Percentiles rank a stretch among this genome's conserved stretches.
Evolutionary conservation across 352 stramenopile genomes (phyloP).

Genomic region (Plasmopara muralis): DNA sequence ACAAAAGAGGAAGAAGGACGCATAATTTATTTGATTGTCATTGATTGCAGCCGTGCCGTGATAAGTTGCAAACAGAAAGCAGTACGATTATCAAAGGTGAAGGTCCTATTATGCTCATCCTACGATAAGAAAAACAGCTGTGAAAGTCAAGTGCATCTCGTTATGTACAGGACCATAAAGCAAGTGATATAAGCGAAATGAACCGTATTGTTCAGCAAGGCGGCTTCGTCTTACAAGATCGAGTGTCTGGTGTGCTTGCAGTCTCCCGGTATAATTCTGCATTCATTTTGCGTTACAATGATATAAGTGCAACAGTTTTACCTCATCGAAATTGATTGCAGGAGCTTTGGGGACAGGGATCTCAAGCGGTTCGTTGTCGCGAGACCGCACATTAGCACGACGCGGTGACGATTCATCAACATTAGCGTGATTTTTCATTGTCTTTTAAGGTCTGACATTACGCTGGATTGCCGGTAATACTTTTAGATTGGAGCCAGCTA

Average conservation of each 20-base stretch:
- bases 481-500: conserved; percentile 33
- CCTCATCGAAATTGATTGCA: conserved; percentile 13
- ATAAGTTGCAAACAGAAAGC: conserved; percentile 48
- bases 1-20: neutral
- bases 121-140: neutral
- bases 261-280: conserved; percentile 47
- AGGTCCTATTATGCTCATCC: too few species aligned
- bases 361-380: conserved; percentile 69
- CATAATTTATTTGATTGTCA: too few species aligned
- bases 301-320: conserved; percentile 4
- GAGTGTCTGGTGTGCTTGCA: conserved; percentile 63
- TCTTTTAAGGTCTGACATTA: conserved; percentile 3
- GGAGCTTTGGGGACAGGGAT: conserved; percentile 71
- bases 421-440: too few species aligned
- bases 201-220: conserved; percentile 48
- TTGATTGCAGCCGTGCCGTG: conserved; percentile 46
- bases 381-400: conserved; percentile 37
- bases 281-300: neutral
- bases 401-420: conserved; percentile 22
- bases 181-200: conserved; percentile 44
- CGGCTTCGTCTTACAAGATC: conserved; percentile 66
- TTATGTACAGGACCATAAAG: conserved; percentile 56
- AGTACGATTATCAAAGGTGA: conserved; percentile 51
- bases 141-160: neutral
- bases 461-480: neutral